Percentiles rank a stretch among this genome's conserved stretches.
Conservation (phyloP, 2,329 filamentous ascomycete genomes). For the Scedosporium apiospermum region DNA sequence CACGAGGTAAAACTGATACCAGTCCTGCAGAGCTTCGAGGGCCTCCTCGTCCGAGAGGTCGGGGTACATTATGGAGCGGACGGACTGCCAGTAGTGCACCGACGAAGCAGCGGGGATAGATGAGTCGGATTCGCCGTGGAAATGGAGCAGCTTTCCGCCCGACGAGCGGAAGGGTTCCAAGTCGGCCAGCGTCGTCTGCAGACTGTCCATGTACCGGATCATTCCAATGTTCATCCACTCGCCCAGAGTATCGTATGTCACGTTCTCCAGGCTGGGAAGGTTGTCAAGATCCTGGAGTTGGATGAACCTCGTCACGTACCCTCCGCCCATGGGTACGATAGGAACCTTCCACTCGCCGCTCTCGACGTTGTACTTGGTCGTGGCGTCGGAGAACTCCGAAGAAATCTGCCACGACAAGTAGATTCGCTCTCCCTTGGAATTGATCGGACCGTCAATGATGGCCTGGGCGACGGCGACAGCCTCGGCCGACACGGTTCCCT, state of each 20-base stretch:
- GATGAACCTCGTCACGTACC: slow-evolving; percentile 30
- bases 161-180: slow-evolving; percentile 36
- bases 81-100: slow-evolving; percentile 45
- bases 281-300: slow-evolving; percentile 29
- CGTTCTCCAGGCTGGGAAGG: slow-evolving; percentile 30
- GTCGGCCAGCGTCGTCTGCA: slow-evolving; percentile 45
- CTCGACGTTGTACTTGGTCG: slow-evolving; percentile 21
- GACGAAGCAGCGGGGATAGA: slow-evolving; percentile 43
- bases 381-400: slow-evolving; percentile 21
- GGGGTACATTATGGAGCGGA: slow-evolving; percentile 39
- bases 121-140: slow-evolving; percentile 46
- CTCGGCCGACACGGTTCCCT: slow-evolving; percentile 23
- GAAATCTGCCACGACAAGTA: slow-evolving; percentile 26
- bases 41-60: slow-evolving; percentile 25
- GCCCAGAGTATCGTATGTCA: slow-evolving; percentile 48
- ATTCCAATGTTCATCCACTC: slow-evolving; percentile 42
- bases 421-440: slow-evolving; percentile 22
- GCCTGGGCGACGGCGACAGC: slow-evolving; percentile 22
- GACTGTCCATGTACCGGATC: slow-evolving; percentile 36
- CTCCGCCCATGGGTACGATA: slow-evolving; percentile 21
- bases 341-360: slow-evolving; percentile 22
- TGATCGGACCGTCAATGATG: slow-evolving; percentile 23
- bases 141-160: slow-evolving; percentile 48
- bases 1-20: slow-evolving; percentile 45
- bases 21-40: slow-evolving; percentile 33